Evolutionary conservation across 2,329 filamentous ascomycete genomes (phyloP), one percentile per base, ranked within the genome.

Genomic region (Chalara sp.): DNA sequence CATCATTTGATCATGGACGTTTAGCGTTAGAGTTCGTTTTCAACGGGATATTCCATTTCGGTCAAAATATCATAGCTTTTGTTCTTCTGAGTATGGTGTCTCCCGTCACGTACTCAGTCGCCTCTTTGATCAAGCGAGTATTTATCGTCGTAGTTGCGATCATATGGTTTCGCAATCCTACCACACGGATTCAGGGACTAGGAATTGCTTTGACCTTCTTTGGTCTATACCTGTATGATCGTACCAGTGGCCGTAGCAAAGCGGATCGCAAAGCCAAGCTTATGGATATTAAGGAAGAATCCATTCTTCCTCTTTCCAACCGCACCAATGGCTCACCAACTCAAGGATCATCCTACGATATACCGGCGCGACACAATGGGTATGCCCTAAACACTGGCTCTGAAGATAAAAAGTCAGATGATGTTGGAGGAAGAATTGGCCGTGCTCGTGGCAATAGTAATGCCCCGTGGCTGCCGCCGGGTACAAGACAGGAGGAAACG

Each of bases 21-120:
- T 67, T 86, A 43, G 72, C 77, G 0, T 63, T 95, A n/a, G 93
- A 99, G 65, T 97, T 95, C 66, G 67, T 97, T 47, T 97, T 99
- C 76, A 99, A 99, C 67, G 93, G 93, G 50, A 85, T 89, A 4
- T 96, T 95, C 65, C 93, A 99, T 69, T 99, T 97, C 68, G 88
- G 83, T 12, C 93, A 99, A 65, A 96, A 95, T 65, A 95, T 99
- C 48, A 79, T 99, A 49, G 93, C 93, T 0, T 99, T 99, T 65
- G 76, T 96, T 28, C 76, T 99, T 5, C 75, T 99, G 6, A 96
- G 90, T 49, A 87, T 96, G 74, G 87, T 97, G 10, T 95, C 90
- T 0, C 93, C 93, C 0, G 93, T 99, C 37, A 97, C 93, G 0
- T 99, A 99, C 72, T 96, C 89, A 0, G 92, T 99, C 37, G 93